Percentiles rank a stretch among this genome's conserved stretches.
Conservation (phyloP, 163 green algal species). For the Scenedesmus sp. region DNA sequence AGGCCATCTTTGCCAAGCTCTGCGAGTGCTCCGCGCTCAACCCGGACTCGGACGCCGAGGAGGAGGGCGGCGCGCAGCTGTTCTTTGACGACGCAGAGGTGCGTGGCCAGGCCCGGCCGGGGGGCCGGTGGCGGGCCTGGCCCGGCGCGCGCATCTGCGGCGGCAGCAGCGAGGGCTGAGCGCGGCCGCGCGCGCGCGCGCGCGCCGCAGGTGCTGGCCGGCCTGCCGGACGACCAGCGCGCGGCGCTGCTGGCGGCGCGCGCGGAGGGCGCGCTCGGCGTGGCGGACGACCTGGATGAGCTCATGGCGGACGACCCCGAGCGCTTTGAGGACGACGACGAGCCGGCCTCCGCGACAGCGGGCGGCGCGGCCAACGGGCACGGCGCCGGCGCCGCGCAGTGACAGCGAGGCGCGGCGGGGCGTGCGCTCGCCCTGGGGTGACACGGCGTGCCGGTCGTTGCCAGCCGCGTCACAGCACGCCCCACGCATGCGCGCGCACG, state of each 20-base stretch:
- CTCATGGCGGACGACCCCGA: slow-evolving; percentile 51
- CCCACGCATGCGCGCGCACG: no score
- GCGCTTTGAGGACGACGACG: slow-evolving; percentile 59
- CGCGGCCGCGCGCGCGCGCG: not conserved
- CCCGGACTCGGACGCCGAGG: slow-evolving; percentile 55
- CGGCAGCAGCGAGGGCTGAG: not conserved
- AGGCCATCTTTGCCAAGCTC: slow-evolving; percentile 58
- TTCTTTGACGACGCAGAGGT: slow-evolving; percentile 65
- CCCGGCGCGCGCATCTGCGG: not conserved
- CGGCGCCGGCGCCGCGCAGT: not conserved
- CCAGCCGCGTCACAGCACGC: no score
- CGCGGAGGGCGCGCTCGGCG: slow-evolving; percentile 47
- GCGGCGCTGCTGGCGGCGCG: slow-evolving; percentile 51
- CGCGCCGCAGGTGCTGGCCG: slow-evolving; percentile 48
- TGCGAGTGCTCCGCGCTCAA: slow-evolving; percentile 66
- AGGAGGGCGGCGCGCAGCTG: slow-evolving; percentile 53
- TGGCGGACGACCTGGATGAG: slow-evolving; percentile 44
- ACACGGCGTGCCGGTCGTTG: no score
- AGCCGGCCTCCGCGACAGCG: slow-evolving; percentile 4
- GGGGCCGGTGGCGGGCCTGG: no score
- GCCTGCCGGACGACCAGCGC: slow-evolving; percentile 50
- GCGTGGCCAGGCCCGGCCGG: no score
- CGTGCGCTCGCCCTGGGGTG: no score
- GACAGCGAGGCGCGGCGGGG: no score
- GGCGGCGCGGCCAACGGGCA: not conserved